phyloP scores from a whole-genome alignment of 352 stramenopile species.

The Globisporangium canariense region DNA sequence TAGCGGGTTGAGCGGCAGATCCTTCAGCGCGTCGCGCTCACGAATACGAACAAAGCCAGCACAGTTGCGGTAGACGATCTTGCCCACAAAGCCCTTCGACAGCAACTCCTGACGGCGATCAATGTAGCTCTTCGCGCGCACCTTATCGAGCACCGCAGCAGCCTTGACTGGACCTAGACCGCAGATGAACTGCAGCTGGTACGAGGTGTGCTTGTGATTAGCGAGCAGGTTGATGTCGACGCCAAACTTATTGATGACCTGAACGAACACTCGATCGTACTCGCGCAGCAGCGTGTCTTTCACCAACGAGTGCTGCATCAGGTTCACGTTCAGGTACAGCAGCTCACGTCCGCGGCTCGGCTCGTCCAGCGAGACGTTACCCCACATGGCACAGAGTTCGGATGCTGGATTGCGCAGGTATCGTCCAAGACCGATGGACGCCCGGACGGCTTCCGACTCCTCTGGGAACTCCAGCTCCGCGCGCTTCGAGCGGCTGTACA shows the following conservation, averaged over 20 bases:
- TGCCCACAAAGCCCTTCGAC: conserved; percentile 79
- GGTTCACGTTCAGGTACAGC: conserved; percentile 82
- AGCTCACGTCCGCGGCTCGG: conserved; percentile 75
- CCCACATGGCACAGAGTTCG: conserved; percentile 85
- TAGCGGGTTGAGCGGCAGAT: conserved; percentile 80
- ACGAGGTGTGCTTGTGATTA: conserved; percentile 86
- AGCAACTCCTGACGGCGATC: conserved; percentile 83
- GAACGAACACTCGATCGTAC: conserved; percentile 85
- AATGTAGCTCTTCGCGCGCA: conserved; percentile 82
- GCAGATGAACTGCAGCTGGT: conserved; percentile 86
- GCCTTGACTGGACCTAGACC: conserved; percentile 83
- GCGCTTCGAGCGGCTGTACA: conserved; percentile 86
- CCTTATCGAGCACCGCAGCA: conserved; percentile 72
- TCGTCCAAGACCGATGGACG: conserved; percentile 69
- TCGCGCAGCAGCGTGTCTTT: conserved; percentile 83
- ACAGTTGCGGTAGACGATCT: conserved; percentile 87
- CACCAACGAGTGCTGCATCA: conserved; percentile 83
- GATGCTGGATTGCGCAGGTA: conserved; percentile 85
- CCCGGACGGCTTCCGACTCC: conserved; percentile 75
- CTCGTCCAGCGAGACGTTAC: conserved; percentile 75
- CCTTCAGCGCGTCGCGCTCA: conserved; percentile 80
- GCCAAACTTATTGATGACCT: conserved; percentile 85
- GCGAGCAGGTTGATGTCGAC: conserved; percentile 88
- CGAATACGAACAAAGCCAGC: conserved; percentile 86
- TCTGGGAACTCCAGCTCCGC: conserved; percentile 83